A percentile compares a stretch with the other conserved stretches of the same genome.
Conservation (phyloP, 768 basidiomycete genomes). For the Amanita rimosa region DNA sequence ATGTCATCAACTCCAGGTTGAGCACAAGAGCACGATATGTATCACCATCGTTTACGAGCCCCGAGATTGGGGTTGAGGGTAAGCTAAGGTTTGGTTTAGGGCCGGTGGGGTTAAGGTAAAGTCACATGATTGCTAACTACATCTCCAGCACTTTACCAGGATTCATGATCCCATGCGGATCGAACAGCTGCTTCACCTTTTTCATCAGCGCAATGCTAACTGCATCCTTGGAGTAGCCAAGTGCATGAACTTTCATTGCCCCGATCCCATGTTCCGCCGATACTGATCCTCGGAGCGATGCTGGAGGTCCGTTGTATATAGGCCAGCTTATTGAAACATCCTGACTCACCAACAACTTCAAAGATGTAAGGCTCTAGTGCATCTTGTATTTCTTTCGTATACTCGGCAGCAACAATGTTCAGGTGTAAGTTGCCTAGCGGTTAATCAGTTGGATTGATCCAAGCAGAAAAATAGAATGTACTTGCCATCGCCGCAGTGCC, state of each 20-base stretch:
- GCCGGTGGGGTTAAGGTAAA: conserved; percentile 23
- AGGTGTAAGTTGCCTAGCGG: conserved; percentile 81
- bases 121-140: conserved; percentile 15
- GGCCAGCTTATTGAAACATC: not conserved
- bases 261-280: conserved; percentile 98
- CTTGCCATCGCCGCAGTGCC: conserved; percentile 94
- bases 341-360: conserved; percentile 67
- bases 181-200: conserved; percentile 80
- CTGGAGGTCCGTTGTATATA: conserved; percentile 22
- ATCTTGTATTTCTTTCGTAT: conserved; percentile 72
- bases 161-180: conserved; percentile 88
- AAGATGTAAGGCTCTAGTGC: conserved; percentile 94
- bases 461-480: conserved; percentile 4
- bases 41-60: conserved; percentile 15
- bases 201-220: conserved; percentile 84
- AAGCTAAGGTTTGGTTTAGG: conserved; percentile 23
- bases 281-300: conserved; percentile 76
- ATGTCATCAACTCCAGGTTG: not conserved
- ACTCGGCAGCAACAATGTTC: conserved; percentile 78
- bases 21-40: conserved; percentile 7
- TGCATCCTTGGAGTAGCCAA: conserved; percentile 76
- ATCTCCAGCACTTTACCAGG: conserved; percentile 68
- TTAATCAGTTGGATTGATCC: not conserved
- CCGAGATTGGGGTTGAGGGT: conserved; percentile 45
- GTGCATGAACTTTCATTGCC: conserved; percentile 86